These are phyloP conservation scores for Auricularia sp. DNA, from an alignment of 768 basidiomycete genomes.

Conservation along the genomic window DNA sequence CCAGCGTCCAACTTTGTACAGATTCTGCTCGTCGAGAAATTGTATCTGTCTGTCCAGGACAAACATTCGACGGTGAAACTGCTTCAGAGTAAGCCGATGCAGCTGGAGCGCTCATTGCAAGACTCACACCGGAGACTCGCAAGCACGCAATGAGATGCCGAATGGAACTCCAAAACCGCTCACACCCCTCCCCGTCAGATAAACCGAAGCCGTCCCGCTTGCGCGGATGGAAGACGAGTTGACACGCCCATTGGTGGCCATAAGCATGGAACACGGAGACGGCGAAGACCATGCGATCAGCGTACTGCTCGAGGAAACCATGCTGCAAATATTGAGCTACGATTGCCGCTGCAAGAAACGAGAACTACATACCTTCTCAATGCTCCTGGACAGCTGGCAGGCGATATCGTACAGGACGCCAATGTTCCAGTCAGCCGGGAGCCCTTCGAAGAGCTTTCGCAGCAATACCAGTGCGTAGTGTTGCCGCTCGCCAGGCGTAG, in stretches of 20 bases:
- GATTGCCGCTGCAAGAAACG: not conserved
- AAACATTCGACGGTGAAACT: not conserved
- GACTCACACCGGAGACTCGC: constrained; percentile 22
- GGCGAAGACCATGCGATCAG: constrained; percentile 18
- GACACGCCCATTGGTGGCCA: no score
- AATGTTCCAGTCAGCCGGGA: constrained; percentile 23
- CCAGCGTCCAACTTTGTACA: not conserved
- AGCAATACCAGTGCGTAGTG: constrained; percentile 30
- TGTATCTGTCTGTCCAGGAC: not conserved
- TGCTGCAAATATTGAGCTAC: not conserved
- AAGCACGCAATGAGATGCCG: constrained; percentile 27
- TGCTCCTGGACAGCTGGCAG: not conserved
- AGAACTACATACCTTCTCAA: no score
- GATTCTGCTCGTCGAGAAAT: not conserved
- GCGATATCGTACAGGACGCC: constrained; percentile 15
- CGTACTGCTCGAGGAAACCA: constrained; percentile 5
- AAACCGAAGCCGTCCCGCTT: constrained; percentile 22
- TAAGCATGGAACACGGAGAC: constrained; percentile 27
- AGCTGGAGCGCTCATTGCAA: not conserved
- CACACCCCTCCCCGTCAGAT: constrained; percentile 27
- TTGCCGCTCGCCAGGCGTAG: constrained; percentile 29
- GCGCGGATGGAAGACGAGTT: constrained; percentile 22
- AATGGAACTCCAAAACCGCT: constrained; percentile 24
- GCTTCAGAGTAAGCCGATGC: no score
- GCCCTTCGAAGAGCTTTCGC: constrained; percentile 17